phyloP scores from a whole-genome alignment of 805 yeast species.

The Jamesozyma gamospora region DNA sequence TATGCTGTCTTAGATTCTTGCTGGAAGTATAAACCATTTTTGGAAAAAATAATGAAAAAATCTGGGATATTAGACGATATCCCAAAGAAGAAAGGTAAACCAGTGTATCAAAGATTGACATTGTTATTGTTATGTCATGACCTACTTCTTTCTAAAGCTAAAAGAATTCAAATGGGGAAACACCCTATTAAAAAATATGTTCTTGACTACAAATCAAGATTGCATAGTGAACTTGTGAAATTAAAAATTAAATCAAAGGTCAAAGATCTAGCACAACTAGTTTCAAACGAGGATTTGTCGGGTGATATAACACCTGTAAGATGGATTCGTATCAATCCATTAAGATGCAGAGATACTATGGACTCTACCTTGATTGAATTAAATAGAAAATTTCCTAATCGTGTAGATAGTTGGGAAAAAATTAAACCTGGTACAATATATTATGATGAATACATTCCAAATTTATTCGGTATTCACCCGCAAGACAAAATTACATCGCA shows the following conservation, averaged over 20 bases:
- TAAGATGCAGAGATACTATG: slow-evolving; percentile 34
- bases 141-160: slow-evolving; percentile 59
- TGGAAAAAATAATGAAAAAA: slow-evolving; percentile 52
- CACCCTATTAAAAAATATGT: slow-evolving; percentile 77
- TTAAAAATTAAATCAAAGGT: slow-evolving; percentile 66
- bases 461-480: slow-evolving; percentile 77
- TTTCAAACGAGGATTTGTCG: slow-evolving; percentile 38
- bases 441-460: slow-evolving; percentile 62
- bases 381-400: slow-evolving; percentile 31
- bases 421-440: slow-evolving; percentile 50
- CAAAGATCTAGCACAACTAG: slow-evolving; percentile 41
- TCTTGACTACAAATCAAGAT: slow-evolving; percentile 65
- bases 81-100: slow-evolving; percentile 38
- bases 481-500: slow-evolving; percentile 56
- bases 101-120: slow-evolving; percentile 32
- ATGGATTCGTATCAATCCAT: slow-evolving; percentile 70
- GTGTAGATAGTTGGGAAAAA: slow-evolving; percentile 37
- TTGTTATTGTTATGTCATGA: slow-evolving; percentile 66
- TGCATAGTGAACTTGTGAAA: slow-evolving; percentile 73
- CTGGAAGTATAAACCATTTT: slow-evolving; percentile 55
- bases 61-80: slow-evolving; percentile 49
- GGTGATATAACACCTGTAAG: slow-evolving; percentile 59
- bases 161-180: slow-evolving; percentile 82
- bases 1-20: slow-evolving; percentile 79
- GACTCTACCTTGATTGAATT: slow-evolving; percentile 20